These are phyloP conservation scores for Cryptosporidium viatorum DNA, from an alignment of 169 alveolate species.

Conservation along the genomic window DNA sequence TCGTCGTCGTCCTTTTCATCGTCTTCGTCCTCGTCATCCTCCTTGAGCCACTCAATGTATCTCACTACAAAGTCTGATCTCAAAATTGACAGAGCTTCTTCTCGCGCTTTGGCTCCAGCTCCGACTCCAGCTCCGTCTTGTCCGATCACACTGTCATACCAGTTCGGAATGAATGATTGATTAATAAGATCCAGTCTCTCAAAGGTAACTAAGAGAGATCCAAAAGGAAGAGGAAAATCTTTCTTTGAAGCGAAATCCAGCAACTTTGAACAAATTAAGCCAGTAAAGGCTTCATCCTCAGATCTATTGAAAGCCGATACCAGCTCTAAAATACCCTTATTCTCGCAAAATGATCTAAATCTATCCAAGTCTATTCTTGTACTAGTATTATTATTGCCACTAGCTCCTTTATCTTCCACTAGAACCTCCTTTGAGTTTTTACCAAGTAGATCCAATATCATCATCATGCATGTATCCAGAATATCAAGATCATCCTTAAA, in stretches of 20 bases:
- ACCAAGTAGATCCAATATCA: constrained; percentile 2
- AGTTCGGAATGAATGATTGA: constrained; percentile 38
- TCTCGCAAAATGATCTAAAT: constrained; percentile 16
- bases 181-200: constrained; percentile 47
- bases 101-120: not conserved
- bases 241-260: not conserved
- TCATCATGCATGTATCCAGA: not conserved
- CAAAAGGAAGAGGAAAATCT: constrained; percentile 7
- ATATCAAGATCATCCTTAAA: constrained; percentile 64
- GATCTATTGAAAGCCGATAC: constrained; percentile 43
- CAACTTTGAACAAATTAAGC: constrained; percentile 20
- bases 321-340: constrained; percentile 32
- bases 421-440: not conserved
- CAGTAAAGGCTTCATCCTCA: constrained; percentile 31
- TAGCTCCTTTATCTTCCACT: not conserved
- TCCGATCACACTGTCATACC: constrained; percentile 34
- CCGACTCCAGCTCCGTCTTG: not conserved
- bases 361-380: constrained; percentile 12
- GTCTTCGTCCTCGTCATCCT: constrained; percentile 24
- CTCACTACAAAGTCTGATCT: constrained; percentile 37
- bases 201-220: constrained; percentile 59
- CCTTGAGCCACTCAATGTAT: constrained; percentile 58
- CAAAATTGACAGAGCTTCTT: not conserved
- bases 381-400: too few relatives aligned
- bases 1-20: not conserved